A percentile compares a stretch with the other conserved stretches of the same genome.
Conservation (phyloP, 139 green algal genomes). For the Micromonas pusilla region DNA sequence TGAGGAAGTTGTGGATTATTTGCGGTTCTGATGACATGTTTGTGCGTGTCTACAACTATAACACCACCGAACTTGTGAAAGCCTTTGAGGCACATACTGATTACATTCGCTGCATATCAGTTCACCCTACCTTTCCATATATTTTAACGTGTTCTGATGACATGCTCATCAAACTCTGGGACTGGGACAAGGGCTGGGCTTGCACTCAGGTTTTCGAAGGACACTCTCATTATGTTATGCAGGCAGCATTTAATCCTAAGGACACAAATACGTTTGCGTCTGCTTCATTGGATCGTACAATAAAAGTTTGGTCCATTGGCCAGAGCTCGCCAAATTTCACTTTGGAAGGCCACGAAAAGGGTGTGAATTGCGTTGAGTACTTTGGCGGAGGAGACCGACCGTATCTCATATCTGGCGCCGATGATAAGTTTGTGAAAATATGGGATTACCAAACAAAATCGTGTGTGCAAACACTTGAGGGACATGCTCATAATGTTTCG, state of each 20-base stretch:
- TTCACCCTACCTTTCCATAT: conserved; percentile 88
- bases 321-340: conserved; percentile 94
- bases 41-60: conserved; percentile 99
- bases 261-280: conserved; percentile 98
- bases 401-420: conserved; percentile 91
- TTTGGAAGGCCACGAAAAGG: conserved; percentile 96
- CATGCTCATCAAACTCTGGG: conserved; percentile 99
- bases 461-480: conserved; percentile 92
- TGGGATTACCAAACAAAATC: conserved; percentile 99
- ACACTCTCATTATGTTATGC: conserved; percentile 98
- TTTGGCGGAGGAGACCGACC: conserved; percentile 89
- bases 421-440: conserved; percentile 84
- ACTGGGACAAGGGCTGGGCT: conserved; percentile 93
- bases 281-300: conserved; percentile 88
- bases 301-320: conserved; percentile 95
- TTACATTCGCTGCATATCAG: conserved; percentile 93
- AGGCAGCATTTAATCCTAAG: conserved; percentile 96
- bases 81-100: conserved; percentile 96
- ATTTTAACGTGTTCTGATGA: conserved; percentile 92
- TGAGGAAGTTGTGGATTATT: conserved; percentile 93
- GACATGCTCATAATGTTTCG: conserved; percentile 85
- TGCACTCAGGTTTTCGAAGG: conserved; percentile 96
- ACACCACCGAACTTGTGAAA: conserved; percentile 96
- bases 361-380: conserved; percentile 98
- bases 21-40: conserved; percentile 94